A percentile compares a stretch with the other conserved stretches of the same genome.
Evolutionary conservation across 2,329 filamentous ascomycete genomes (phyloP).

Genomic region (Aspergillus hortae): DNA sequence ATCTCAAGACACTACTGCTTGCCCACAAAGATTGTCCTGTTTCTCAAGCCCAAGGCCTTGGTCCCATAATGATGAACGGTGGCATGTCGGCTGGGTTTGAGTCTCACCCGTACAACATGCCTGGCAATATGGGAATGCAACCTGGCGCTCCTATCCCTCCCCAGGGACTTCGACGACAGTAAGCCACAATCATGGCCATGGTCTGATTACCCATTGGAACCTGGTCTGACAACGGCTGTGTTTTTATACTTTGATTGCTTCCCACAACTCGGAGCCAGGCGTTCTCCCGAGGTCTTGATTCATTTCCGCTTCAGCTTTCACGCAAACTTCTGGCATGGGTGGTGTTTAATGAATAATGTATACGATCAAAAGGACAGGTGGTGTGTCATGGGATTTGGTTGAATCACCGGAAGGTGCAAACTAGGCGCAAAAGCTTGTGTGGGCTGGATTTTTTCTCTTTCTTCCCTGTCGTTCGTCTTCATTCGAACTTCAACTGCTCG

Average conservation of each 20-base stretch:
- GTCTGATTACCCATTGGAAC: constrained; percentile 1
- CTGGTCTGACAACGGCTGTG: background rate
- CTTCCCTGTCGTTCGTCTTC: constrained; percentile 18
- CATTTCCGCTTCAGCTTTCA: constrained; percentile 15
- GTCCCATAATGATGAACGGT: constrained; percentile 38
- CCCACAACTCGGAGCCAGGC: constrained; percentile 7
- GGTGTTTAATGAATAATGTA: constrained; percentile 36
- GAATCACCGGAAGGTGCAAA: constrained; percentile 27
- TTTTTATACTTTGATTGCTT: constrained; percentile 2
- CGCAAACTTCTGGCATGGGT: constrained; percentile 31
- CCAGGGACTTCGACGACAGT: constrained; percentile 36
- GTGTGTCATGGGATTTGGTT: constrained; percentile 24
- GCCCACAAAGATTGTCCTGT: constrained; percentile 97
- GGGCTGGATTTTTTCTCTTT: constrained; percentile 23
- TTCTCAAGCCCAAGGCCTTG: constrained; percentile 76
- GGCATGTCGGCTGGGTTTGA: constrained; percentile 38
- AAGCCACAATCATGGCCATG: constrained; percentile 8
- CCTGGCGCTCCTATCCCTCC: constrained; percentile 31
- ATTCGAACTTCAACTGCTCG: constrained; percentile 8
- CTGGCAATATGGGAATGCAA: constrained; percentile 42
- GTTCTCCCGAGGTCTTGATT: background rate
- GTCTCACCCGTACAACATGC: constrained; percentile 41
- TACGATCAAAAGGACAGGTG: constrained; percentile 33
- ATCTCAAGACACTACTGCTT: constrained; percentile 85
- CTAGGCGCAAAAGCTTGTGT: constrained; percentile 27